Conservation (phyloP, 169 alveolate genomes). For the Plasmodium sp. region DNA sequence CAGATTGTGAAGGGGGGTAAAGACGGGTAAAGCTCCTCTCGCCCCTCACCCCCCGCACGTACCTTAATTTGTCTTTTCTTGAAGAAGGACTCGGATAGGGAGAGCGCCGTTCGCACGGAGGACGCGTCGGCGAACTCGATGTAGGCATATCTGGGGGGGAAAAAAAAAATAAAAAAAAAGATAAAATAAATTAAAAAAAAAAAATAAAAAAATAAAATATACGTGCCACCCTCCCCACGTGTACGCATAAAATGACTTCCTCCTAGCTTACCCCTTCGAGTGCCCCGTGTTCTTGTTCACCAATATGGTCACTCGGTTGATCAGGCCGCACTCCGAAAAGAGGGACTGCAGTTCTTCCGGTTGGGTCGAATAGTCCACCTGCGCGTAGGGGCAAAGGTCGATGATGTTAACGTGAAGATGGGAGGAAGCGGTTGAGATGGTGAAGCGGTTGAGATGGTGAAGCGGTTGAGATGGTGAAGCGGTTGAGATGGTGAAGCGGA, state of each 20-base stretch:
- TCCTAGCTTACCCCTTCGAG: slow-evolving; percentile 88
- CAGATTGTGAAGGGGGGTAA: background rate
- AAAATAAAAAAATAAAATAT: background rate
- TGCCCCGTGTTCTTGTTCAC: slow-evolving; percentile 93
- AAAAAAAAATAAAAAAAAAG: too few relatives aligned
- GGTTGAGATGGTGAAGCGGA: background rate
- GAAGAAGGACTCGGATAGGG: slow-evolving; percentile 91
- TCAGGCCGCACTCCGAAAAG: slow-evolving; percentile 92
- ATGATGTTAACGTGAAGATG: background rate
- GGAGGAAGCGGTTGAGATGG: background rate
- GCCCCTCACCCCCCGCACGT: background rate
- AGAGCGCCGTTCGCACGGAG: slow-evolving; percentile 89
- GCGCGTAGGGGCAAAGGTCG: slow-evolving; percentile 7
- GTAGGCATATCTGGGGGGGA: slow-evolving; percentile 89
- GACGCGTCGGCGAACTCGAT: slow-evolving; percentile 91
- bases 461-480: background rate
- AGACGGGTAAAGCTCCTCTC: background rate
- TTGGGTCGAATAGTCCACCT: slow-evolving; percentile 93
- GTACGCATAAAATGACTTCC: background rate
- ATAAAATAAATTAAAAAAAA: too few relatives aligned
- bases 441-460: background rate
- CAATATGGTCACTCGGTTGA: slow-evolving; percentile 93
- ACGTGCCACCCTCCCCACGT: background rate
- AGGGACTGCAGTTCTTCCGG: slow-evolving; percentile 93
- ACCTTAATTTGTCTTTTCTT: slow-evolving; percentile 93